Base-by-base conservation (phyloP, 2,329 filamentous ascomycete species). In the Colletotrichum coccodes region DNA sequence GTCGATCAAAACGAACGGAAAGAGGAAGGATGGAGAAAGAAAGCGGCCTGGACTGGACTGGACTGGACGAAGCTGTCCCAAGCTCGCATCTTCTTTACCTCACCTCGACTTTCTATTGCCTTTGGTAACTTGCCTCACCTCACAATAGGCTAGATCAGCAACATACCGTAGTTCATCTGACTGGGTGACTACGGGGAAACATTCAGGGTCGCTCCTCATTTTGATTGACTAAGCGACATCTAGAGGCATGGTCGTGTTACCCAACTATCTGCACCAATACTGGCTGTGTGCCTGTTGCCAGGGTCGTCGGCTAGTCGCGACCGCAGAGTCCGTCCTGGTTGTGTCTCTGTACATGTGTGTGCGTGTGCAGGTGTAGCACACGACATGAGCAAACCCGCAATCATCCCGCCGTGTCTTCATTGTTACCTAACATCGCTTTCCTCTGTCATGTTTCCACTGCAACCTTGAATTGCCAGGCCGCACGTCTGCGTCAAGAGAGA, bases 1-100 rank as follows among this genome's bases (percentile, higher is more conserved):
- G 66, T 56, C 61, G 66, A 65, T 68, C 61, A 50, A 34, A 46
- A 42, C 18, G 66, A 60, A 68, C 66, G 66, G 66, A 68, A 65
- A 28, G 66, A 52, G 66, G 28, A 60, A 68, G 60, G 66, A 68
- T n/a, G 60, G 32, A 60, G 61, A 60, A 60, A 66, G 54, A 42
- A 62, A 18, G 32, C 36, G 42, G 58, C 30, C 58, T 65, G 53
- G 54, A 38, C 32, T 59, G 60, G 47, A 36, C 54, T 52, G 49
- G 49, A 14, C 49, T 68, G 49, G 47, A 60, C 54, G 28, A 38
- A 60, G 32, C 44, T 68, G 40, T 21, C 54, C 57, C 40, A 49
- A 36, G 26, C 26, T 42, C 9, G 16, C 38, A 36, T 36, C n/a
- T n/a, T 42, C 16, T 34, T 59, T 36, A 32, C 63, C 44, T 64